Conservation (phyloP, 306 rosid species). For the Castanea mollissima region DNA sequence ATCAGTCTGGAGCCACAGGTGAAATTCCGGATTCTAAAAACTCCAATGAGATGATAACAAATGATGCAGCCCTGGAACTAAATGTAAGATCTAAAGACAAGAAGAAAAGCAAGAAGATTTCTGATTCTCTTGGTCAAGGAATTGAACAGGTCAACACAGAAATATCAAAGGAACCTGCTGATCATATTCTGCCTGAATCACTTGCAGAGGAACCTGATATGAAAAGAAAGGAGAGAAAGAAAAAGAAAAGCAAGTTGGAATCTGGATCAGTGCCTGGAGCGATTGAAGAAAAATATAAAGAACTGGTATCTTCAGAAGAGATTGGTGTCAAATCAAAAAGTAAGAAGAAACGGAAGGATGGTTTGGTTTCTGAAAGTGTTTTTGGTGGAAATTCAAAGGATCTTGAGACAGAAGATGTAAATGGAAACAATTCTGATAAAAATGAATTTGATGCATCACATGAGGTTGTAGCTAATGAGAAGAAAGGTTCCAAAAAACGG, state of each 20-base stretch:
- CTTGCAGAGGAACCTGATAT: slow-evolving; percentile 24
- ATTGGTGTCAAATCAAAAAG: slow-evolving; percentile 30
- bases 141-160: slow-evolving; percentile 6
- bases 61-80: neutral
- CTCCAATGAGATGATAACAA: neutral
- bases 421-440: neutral
- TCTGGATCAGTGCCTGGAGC: slow-evolving; percentile 32
- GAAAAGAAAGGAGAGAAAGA: slow-evolving; percentile 53
- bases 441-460: neutral
- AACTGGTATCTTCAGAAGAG: slow-evolving; percentile 25
- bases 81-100: neutral
- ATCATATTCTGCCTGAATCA: slow-evolving; percentile 1
- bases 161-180: slow-evolving; percentile 12
- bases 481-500: slow-evolving; percentile 64
- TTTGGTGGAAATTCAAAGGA: slow-evolving; percentile 22
- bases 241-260: slow-evolving; percentile 45
- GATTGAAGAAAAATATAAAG: slow-evolving; percentile 32
- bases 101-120: slow-evolving; percentile 18
- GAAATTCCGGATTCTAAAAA: neutral
- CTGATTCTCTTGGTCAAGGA: neutral
- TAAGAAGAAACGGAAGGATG: slow-evolving; percentile 52
- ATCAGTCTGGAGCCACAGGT: slow-evolving; percentile 6
- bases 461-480: slow-evolving; percentile 31
- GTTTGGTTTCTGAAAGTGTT: slow-evolving; percentile 19
- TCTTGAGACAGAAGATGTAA: neutral